phyloP scores from a whole-genome alignment of 2,329 filamentous ascomycete genomes.

The Metarhizium guizhouense region DNA sequence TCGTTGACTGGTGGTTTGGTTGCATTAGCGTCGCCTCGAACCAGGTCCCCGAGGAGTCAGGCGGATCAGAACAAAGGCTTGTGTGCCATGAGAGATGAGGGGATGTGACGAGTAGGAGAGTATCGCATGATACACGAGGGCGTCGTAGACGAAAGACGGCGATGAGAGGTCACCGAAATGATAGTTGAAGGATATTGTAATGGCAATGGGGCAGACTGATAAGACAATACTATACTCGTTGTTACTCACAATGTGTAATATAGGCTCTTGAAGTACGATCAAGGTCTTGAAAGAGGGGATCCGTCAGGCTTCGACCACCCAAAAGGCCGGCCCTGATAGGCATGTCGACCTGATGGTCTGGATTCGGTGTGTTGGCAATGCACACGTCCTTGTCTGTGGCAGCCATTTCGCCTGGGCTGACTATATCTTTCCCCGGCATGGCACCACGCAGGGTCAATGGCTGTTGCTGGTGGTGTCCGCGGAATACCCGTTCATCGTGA shows the following conservation, averaged over 20 bases:
- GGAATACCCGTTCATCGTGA: not conserved
- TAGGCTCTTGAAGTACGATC: slow-evolving; percentile 36
- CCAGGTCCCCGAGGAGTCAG: not conserved
- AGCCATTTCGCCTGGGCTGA: not conserved
- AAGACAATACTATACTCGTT: not conserved
- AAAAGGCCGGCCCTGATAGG: not conserved
- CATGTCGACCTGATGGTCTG: not conserved
- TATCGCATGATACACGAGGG: not conserved
- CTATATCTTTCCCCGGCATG: not conserved
- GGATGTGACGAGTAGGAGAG: not conserved
- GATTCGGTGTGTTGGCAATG: not conserved
- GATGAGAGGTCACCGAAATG: not conserved
- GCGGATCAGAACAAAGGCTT: not conserved
- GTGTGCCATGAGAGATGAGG: not conserved
- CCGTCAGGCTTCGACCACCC: slow-evolving; percentile 28
- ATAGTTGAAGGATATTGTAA: not conserved
- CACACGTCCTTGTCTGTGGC: not conserved
- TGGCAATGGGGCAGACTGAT: not conserved
- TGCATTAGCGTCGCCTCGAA: slow-evolving; percentile 15
- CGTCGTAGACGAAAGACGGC: not conserved
- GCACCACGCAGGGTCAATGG: not conserved
- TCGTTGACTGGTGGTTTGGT: slow-evolving; percentile 27
- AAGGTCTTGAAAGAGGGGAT: slow-evolving; percentile 48
- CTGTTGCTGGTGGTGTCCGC: not conserved
- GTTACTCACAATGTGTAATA: slow-evolving; percentile 39